Evolutionary conservation across 1,284 basidiomycete genomes (phyloP), one percentile per base, ranked within the genome.

Genomic region (Ceratobasidium papillatum): DNA sequence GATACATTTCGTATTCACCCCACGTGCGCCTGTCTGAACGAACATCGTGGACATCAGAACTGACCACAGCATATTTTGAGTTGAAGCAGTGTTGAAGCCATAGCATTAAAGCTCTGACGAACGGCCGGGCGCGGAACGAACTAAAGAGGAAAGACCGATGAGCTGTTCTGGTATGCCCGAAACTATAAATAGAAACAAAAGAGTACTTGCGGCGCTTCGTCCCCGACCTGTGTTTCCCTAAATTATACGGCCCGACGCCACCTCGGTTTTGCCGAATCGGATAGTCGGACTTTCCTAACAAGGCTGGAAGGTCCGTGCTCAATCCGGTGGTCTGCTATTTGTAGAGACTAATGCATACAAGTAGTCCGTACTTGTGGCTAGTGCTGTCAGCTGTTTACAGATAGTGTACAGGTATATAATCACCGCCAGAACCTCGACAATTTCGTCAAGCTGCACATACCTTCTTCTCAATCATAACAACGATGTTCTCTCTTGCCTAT

Each of bases 401-500:
- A 17, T 43, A 43, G 41, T 43, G 41, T 43, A 43, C 41, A 17
- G 17, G 47, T 49, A 49, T 49, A 49, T 19, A 49, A 49, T 49
- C 5, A n/a, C n/a, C n/a, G n/a, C n/a, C n/a, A n/a, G n/a, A n/a
- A n/a, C n/a, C n/a, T n/a, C n/a, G n/a, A n/a, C n/a, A n/a, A n/a
- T n/a, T n/a, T 41, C 38, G 14, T 43, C 63, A 34, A 61, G n/a
- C 25, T 27, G 0, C 38, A 61, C 17, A 19, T 14, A 38, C 19
- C 8, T 36, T 25, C 47, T 47, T 34, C 47, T 19, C 34, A 7
- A 52, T 38, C n/a, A 36, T 32, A 22, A 19, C 32, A 19, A 72
- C 64, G 61, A 71, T 52, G 25, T 30, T 47, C 43, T 17, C 47
- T 22, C 14, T 62, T n/a, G 32, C 64, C n/a, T 22, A 65, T 22